Conservation (phyloP, 441 rosid genomes). For the Gossypium davidsonii region DNA sequence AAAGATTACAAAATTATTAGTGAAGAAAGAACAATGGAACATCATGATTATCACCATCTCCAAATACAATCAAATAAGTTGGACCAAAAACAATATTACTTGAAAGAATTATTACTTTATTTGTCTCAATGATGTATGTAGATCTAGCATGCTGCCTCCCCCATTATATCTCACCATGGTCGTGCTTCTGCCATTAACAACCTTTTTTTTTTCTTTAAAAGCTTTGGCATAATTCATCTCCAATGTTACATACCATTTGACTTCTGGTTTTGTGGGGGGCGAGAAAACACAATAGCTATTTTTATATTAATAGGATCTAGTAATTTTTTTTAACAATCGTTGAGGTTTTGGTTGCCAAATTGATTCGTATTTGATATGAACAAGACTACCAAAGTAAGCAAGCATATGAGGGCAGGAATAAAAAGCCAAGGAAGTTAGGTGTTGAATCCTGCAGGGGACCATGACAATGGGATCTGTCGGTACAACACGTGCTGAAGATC, state of each 20-base stretch:
- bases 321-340: background rate
- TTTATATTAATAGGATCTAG: too few relatives aligned
- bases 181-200: constrained; percentile 5
- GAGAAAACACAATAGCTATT: too few relatives aligned
- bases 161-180: constrained; percentile 34
- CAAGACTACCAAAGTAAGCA: constrained; percentile 28
- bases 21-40: constrained; percentile 17
- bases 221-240: too few relatives aligned
- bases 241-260: background rate
- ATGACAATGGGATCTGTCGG: constrained; percentile 23
- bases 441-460: constrained; percentile 8
- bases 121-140: constrained; percentile 38
- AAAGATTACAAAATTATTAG: constrained; percentile 26
- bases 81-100: constrained; percentile 27
- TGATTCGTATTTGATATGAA: constrained; percentile 16
- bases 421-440: constrained; percentile 11
- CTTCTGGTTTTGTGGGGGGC: background rate
- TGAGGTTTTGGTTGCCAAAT: constrained; percentile 16
- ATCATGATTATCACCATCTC: constrained; percentile 22
- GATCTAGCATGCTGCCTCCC: constrained; percentile 44
- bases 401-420: constrained; percentile 24
- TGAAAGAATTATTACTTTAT: constrained; percentile 30
- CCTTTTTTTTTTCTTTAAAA: background rate
- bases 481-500: constrained; percentile 28
- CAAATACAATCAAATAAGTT: constrained; percentile 15